phyloP scores from a whole-genome alignment of 2,329 filamentous ascomycete genomes.

The Cordyceps militaris region DNA sequence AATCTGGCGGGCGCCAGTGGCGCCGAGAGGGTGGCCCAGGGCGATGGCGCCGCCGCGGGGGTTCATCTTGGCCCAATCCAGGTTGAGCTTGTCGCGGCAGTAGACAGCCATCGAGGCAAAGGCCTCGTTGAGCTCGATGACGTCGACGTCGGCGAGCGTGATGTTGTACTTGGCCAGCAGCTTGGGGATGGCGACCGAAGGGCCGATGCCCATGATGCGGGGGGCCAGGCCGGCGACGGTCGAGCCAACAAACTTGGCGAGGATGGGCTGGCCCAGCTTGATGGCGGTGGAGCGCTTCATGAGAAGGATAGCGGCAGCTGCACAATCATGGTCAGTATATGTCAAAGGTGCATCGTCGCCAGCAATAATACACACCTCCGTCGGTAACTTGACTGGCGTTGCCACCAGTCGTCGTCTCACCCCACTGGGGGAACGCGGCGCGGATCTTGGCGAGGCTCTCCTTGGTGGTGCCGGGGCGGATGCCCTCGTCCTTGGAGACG shows the following conservation, averaged over 20 bases:
- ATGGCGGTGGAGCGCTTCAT: slow-evolving; percentile 92
- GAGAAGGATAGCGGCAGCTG: slow-evolving; percentile 75
- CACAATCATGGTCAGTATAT: slow-evolving; percentile 14
- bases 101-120: slow-evolving; percentile 98
- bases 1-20: slow-evolving; percentile 73
- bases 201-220: slow-evolving; percentile 93
- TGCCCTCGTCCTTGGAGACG: slow-evolving; percentile 81
- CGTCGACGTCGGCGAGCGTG: slow-evolving; percentile 73
- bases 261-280: slow-evolving; percentile 79
- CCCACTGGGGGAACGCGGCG: slow-evolving; percentile 84
- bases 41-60: slow-evolving; percentile 75
- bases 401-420: slow-evolving; percentile 78
- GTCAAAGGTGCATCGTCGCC: neutral
- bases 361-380: slow-evolving; percentile 49
- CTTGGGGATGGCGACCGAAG: slow-evolving; percentile 69
- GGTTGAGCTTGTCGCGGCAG: slow-evolving; percentile 65
- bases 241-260: slow-evolving; percentile 90
- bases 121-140: slow-evolving; percentile 94
- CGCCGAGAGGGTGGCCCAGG: slow-evolving; percentile 73
- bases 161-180: slow-evolving; percentile 75
- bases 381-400: slow-evolving; percentile 96
- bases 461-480: slow-evolving; percentile 80
- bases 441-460: slow-evolving; percentile 80
- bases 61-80: slow-evolving; percentile 74
- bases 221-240: slow-evolving; percentile 87